Conservation (phyloP, 1,284 basidiomycete species). For the Cryptococcus sp. region DNA sequence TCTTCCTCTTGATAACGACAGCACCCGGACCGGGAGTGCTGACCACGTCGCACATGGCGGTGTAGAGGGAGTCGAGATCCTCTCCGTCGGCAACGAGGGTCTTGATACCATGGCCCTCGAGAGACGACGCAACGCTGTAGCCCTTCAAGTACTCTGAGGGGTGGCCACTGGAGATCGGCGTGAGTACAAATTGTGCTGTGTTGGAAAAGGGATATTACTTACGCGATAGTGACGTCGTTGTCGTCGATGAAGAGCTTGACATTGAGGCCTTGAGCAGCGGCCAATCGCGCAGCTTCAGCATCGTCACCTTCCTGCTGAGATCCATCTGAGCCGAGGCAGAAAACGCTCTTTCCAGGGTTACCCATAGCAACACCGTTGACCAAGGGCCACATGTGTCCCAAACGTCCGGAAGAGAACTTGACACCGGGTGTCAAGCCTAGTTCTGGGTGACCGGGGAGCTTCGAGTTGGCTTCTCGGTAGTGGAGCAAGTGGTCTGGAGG, state of each 20-base stretch:
- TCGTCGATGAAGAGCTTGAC: conserved; percentile 82
- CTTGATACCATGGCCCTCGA: conserved; percentile 68
- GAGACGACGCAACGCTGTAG: conserved; percentile 67
- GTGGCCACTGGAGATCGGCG: conserved; percentile 58
- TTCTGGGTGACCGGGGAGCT: conserved; percentile 82
- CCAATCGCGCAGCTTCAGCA: conserved; percentile 79
- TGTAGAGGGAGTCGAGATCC: conserved; percentile 73
- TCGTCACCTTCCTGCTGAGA: conserved; percentile 87
- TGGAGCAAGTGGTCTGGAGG: conserved; percentile 73
- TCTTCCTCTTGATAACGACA: conserved; percentile 70
- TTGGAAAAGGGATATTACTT: conserved; percentile 2
- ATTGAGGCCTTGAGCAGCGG: conserved; percentile 75
- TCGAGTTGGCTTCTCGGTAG: conserved; percentile 70
- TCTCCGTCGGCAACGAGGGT: conserved; percentile 61
- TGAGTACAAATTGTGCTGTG: too few relatives aligned
- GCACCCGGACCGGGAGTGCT: conserved; percentile 71
- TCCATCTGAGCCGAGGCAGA: conserved; percentile 80
- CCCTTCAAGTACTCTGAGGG: conserved; percentile 79
- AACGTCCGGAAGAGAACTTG: conserved; percentile 80
- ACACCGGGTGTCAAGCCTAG: conserved; percentile 71
- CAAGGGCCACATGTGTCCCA: conserved; percentile 78
- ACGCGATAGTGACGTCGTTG: conserved; percentile 80
- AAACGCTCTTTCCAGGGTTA: conserved; percentile 70
- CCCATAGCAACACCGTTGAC: conserved; percentile 80
- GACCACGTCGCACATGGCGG: conserved; percentile 61